phyloP scores from a whole-genome alignment of 1,284 basidiomycete genomes.

The Heterobasidion parviporum region DNA sequence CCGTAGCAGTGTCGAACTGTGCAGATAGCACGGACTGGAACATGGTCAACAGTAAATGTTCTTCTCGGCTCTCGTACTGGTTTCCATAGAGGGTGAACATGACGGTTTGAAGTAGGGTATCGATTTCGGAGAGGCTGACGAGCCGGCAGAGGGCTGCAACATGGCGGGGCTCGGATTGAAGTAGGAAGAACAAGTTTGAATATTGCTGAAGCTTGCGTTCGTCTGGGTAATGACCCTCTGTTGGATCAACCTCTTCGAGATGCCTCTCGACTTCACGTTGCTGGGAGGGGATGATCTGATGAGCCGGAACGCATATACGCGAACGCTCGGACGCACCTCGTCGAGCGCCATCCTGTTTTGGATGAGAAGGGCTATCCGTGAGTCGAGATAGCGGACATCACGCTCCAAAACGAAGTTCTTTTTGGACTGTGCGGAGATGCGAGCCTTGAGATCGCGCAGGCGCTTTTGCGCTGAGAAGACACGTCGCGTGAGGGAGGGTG shows the following conservation, averaged over 20 bases:
- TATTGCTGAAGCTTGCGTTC: conserved; percentile 93
- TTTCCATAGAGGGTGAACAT: conserved; percentile 99
- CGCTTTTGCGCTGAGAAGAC: conserved; percentile 78
- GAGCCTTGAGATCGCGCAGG: conserved; percentile 90
- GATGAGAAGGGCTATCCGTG: conserved; percentile 94
- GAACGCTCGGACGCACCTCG: conserved; percentile 52
- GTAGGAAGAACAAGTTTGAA: conserved; percentile 96
- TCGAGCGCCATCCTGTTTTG: conserved; percentile 97
- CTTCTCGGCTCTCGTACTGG: conserved; percentile 98
- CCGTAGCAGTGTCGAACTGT: conserved; percentile 97
- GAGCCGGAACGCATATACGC: not conserved
- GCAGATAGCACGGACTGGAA: conserved; percentile 97
- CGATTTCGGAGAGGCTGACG: conserved; percentile 93
- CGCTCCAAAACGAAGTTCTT: conserved; percentile 99
- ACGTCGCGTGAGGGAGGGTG: not conserved
- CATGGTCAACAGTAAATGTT: conserved; percentile 97
- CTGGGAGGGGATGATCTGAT: conserved; percentile 26
- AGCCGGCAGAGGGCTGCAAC: conserved; percentile 96
- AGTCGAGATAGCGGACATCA: conserved; percentile 97
- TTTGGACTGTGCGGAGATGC: conserved; percentile 97
- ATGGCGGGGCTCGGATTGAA: conserved; percentile 96
- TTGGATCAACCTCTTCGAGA: conserved; percentile 89
- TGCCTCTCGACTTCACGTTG: conserved; percentile 92
- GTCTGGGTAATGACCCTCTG: conserved; percentile 85
- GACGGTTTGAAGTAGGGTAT: conserved; percentile 97